Evolutionary conservation across 2,329 filamentous ascomycete genomes (phyloP), one percentile per base, ranked within the genome.

Genomic region (Trichoderma oligosporum): DNA sequence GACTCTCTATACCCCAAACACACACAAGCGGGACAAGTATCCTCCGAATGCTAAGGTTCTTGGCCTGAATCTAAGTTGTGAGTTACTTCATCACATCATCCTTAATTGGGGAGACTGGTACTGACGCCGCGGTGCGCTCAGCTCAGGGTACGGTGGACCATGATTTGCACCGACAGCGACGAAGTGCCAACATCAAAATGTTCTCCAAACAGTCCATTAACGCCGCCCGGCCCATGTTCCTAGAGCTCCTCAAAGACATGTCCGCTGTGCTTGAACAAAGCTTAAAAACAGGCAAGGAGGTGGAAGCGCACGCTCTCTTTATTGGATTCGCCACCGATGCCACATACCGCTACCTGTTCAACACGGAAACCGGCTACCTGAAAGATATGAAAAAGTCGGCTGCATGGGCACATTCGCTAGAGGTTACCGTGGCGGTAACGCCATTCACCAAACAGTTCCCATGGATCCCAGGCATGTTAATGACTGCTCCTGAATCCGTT

Each of bases 1-100:
- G 38, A 48, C 31, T 16, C 59, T 67, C 33, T 67, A 66, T 45
- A 47, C 45, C 8, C 11, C 41, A 6, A 44, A 11, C 25, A 44
- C 33, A 7, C 33, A 24, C 5, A 52, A 52, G 48, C 31, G 48
- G 18, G 33, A 52, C 22, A 52, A 52, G 24, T 39, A 39, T 41
- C 36, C 36, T 38, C 36, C 36, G n/a, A 8, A 14, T 38, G 27
- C 46, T 20, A 49, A 22, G 31, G 29, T 31, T 22, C 16, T 38
- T 36, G 46, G 29, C 9, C 29, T 49, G 7, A 38, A 38, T 4
- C 18, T 14, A 24, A 14, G 27, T 14, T 29, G 33, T 49, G 14
- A 36, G 46, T 22, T 12, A 16, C 14, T 44, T 14, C n/a, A 9
- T 46, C 24, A 25, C 5, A 7, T 7, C 2, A 29, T 46, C n/a